Conservation (phyloP, 768 basidiomycete species). For the Neoboletus magnificus region DNA sequence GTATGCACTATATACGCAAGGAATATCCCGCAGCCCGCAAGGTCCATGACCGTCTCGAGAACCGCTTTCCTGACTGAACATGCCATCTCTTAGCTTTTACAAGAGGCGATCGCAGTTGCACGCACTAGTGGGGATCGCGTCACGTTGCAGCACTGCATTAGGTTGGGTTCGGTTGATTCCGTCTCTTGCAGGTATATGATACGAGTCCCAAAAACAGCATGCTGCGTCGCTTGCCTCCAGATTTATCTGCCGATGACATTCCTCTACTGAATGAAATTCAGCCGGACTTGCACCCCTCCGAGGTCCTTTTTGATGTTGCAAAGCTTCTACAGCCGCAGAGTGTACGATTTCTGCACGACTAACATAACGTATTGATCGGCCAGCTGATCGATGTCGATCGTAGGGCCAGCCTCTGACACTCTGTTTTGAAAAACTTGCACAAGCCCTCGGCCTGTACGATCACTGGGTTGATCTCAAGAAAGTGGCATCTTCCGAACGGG, state of each 20-base stretch:
- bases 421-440: slow-evolving; percentile 63
- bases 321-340: slow-evolving; percentile 69
- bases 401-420: slow-evolving; percentile 71
- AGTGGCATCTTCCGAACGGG: slow-evolving; percentile 46
- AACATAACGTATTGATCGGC: not conserved
- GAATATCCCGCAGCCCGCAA: slow-evolving; percentile 69
- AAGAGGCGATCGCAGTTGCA: slow-evolving; percentile 76
- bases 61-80: not conserved
- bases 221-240: slow-evolving; percentile 64
- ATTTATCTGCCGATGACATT: slow-evolving; percentile 34
- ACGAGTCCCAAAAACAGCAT: slow-evolving; percentile 43
- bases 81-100: slow-evolving; percentile 49
- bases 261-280: slow-evolving; percentile 70
- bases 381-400: slow-evolving; percentile 8
- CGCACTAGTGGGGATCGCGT: slow-evolving; percentile 68
- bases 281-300: slow-evolving; percentile 69
- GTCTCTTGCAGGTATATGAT: slow-evolving; percentile 1
- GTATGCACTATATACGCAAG: slow-evolving; percentile 70
- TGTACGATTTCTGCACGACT: slow-evolving; percentile 35
- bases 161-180: slow-evolving; percentile 39
- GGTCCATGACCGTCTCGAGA: slow-evolving; percentile 35
- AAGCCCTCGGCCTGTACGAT: slow-evolving; percentile 68
- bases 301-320: slow-evolving; percentile 71
- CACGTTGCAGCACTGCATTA: slow-evolving; percentile 77
- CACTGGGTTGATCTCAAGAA: slow-evolving; percentile 63